These are phyloP conservation scores for Pilobolus umbonatus DNA, from an alignment of 192 early-diverging fungal genomes.

Conservation along the genomic window DNA sequence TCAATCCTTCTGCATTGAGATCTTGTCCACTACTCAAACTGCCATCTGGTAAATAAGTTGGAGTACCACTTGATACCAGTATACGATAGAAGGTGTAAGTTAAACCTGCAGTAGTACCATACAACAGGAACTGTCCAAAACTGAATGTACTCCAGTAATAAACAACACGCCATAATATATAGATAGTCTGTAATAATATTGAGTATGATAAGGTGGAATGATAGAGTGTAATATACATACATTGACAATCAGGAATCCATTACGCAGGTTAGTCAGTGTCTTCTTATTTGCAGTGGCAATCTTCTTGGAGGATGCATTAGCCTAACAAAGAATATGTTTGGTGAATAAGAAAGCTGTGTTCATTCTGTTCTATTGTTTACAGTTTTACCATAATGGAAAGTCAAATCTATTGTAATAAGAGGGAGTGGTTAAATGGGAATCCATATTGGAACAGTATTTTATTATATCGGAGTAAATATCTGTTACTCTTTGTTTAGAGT, in stretches of 20 bases:
- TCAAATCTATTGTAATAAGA: too few species aligned
- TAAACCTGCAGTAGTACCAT: slow-evolving; percentile 40
- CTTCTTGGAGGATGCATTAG: slow-evolving; percentile 63
- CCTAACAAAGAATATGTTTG: too few species aligned
- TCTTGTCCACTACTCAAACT: slow-evolving; percentile 43
- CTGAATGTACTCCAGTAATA: slow-evolving; percentile 49
- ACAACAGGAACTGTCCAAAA: slow-evolving; percentile 36
- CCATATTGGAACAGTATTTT: background rate
- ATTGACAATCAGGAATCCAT: slow-evolving; percentile 48
- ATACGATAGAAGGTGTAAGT: slow-evolving; percentile 45
- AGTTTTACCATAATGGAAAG: too few species aligned
- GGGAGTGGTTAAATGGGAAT: background rate
- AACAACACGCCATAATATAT: slow-evolving; percentile 50
- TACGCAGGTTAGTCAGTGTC: slow-evolving; percentile 47
- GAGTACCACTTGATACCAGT: slow-evolving; percentile 40
- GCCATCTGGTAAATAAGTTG: slow-evolving; percentile 41
- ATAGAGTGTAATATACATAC: slow-evolving; percentile 19
- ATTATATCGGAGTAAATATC: too few species aligned
- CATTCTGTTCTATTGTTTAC: background rate
- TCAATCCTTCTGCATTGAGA: slow-evolving; percentile 47
- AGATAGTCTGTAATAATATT: slow-evolving; percentile 33
- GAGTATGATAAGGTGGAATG: background rate
- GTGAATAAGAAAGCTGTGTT: background rate
- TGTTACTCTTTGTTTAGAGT: too few species aligned
- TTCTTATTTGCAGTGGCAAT: slow-evolving; percentile 51